Conservation (phyloP, 495 filamentous ascomycete genomes). For the Margaritispora aquatica region DNA sequence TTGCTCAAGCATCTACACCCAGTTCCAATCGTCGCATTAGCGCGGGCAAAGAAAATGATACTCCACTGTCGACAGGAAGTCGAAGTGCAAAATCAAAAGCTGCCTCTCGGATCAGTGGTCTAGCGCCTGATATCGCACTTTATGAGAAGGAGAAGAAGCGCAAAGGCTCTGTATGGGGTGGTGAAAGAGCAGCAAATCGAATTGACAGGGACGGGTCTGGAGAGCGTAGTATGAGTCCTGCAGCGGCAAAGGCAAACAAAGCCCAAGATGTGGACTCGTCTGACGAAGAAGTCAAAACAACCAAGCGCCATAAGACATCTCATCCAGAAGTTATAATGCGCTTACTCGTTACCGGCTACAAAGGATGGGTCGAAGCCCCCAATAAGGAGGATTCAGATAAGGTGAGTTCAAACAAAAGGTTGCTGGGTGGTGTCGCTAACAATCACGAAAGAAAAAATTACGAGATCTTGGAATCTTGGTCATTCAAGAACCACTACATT, state of each 20-base stretch:
- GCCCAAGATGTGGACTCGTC: conserved; percentile 44
- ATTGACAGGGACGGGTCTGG: conserved; percentile 42
- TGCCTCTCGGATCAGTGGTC: conserved; percentile 62
- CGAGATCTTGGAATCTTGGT: conserved; percentile 79
- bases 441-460: conserved; percentile 58
- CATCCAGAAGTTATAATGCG: conserved; percentile 57
- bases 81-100: conserved; percentile 85
- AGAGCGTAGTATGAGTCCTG: conserved; percentile 29
- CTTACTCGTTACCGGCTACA: conserved; percentile 71
- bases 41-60: conserved; percentile 77
- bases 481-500: conserved; percentile 63
- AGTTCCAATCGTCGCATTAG: conserved; percentile 14
- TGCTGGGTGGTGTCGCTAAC: conserved; percentile 22
- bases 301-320: conserved; percentile 58
- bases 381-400: conserved; percentile 71
- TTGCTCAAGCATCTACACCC: conserved; percentile 13
- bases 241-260: conserved; percentile 21
- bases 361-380: conserved; percentile 62
- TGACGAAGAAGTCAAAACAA: conserved; percentile 41
- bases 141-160: conserved; percentile 93
- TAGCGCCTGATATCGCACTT: conserved; percentile 75
- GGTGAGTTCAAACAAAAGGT: conserved; percentile 42
- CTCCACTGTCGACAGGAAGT: conserved; percentile 69
- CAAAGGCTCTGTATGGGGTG: conserved; percentile 71
- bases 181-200: conserved; percentile 54